Percentiles rank a stretch among this genome's conserved stretches.
Evolutionary conservation across 1,139 yeast genomes (phyloP).

Genomic region (Protomyces lactucae-debilis): DNA sequence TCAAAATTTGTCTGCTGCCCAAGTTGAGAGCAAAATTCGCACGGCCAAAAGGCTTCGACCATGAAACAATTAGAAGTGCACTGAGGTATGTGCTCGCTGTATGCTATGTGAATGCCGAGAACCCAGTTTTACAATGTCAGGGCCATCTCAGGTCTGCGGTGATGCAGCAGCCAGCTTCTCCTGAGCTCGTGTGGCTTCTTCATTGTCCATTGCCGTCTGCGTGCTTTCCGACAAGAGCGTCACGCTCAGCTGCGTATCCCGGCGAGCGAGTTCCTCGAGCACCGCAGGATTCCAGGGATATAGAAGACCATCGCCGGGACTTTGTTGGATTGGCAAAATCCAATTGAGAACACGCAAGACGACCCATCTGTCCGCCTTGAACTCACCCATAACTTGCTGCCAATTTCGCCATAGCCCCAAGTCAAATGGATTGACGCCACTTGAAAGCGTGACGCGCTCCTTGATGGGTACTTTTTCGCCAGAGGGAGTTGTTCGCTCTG

Average conservation of each 20-base stretch:
- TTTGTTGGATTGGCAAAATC: slow-evolving; percentile 48
- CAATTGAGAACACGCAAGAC: slow-evolving; percentile 34
- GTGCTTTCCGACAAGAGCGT: background rate
- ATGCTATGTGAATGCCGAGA: too few relatives aligned
- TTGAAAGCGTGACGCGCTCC: slow-evolving; percentile 28
- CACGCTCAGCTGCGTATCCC: background rate
- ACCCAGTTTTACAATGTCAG: too few relatives aligned
- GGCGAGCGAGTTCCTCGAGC: background rate
- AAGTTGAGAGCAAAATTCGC: too few relatives aligned
- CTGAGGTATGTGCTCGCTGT: too few relatives aligned
- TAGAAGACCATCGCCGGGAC: slow-evolving; percentile 27
- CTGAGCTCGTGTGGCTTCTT: background rate
- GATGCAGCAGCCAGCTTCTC: background rate
- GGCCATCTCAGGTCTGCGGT: background rate
- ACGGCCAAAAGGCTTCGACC: too few relatives aligned
- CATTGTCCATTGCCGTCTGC: background rate
- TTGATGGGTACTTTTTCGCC: background rate
- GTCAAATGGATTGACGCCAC: slow-evolving; percentile 36
- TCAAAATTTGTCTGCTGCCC: too few relatives aligned
- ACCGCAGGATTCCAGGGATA: slow-evolving; percentile 13
- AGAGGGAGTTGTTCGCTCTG: background rate
- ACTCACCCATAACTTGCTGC: slow-evolving; percentile 39
- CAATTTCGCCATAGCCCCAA: slow-evolving; percentile 39
- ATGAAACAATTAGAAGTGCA: too few relatives aligned
- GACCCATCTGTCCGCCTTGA: slow-evolving; percentile 32